Evolutionary conservation across 2,329 filamentous ascomycete genomes (phyloP), one percentile per base, ranked within the genome.

Genomic region (Tolypocladium ovalisporum): DNA sequence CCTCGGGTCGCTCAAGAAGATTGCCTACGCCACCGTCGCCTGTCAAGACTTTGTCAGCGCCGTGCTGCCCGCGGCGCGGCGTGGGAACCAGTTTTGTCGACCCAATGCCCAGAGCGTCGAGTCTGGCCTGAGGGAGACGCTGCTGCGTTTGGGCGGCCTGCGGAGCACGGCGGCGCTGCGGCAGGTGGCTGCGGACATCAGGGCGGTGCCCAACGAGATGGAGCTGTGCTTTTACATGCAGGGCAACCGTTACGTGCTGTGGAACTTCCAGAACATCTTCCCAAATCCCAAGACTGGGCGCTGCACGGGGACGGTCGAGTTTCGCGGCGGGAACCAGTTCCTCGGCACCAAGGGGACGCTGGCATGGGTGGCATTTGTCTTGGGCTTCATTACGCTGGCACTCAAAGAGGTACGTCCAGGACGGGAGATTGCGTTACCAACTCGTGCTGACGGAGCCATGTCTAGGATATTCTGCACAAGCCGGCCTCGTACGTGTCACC

Each of bases 251-350:
- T 73, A 73, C 57, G 72, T 74, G 13, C 60, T 74, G 40, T 74
- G 72, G 72, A 73, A 74, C 55, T 74, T 74, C 53, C 68, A 73
- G 57, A 74, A 73, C 59, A 70, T 71, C 58, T 71, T 71, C 54
- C 67, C 70, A 1, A 67, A 68, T 55, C 69, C 70, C 49, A 73
- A 69, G 65, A 72, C 68, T 42, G 70, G 69, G 7, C 60, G 67
- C 49, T 73, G 69, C 51, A 71, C 69, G 10, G 71, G 71, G 0
- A 73, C 72, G 0, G 67, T 74, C 24, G 72, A 74, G 64, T 74
- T 74, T 53, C 68, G 72, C 2, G 71, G 72, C 15, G 72, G 71
- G 1, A 73, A 71, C 57, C 71, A 73, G 62, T 73, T 73, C 57
- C 63, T 73, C 57, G 67, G 62, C 54, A 72, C 71, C 3, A 69